phyloP scores from a whole-genome alignment of 495 filamentous ascomycete species.

The Podospora australis region DNA sequence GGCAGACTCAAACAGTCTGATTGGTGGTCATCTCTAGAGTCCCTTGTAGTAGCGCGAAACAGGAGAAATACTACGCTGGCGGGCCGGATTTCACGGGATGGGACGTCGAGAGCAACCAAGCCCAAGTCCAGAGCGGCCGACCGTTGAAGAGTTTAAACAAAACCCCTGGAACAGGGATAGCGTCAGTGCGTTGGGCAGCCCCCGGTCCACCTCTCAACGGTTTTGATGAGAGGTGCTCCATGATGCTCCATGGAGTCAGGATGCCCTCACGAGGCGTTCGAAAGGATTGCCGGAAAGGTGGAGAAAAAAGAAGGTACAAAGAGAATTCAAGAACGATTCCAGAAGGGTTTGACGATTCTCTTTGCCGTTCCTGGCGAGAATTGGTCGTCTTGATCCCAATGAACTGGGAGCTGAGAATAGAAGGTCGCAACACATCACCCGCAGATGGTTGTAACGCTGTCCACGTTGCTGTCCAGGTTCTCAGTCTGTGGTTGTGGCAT shows the following conservation, averaged over 20 bases:
- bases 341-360: no score
- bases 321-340: no score
- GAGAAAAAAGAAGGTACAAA: background rate
- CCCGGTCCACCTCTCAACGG: no score
- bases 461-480: conserved; percentile 4
- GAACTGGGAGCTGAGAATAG: no score
- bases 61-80: conserved; percentile 20
- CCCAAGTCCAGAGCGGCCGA: background rate
- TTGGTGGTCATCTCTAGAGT: conserved; percentile 12
- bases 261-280: no score
- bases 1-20: conserved; percentile 9
- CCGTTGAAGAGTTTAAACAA: conserved; percentile 4
- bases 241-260: no score
- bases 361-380: no score
- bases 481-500: no score
- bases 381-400: no score
- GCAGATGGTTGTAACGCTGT: background rate
- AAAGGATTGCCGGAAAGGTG: background rate
- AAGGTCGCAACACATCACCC: background rate
- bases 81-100: background rate
- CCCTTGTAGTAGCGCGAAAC: conserved; percentile 25
- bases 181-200: no score
- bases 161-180: no score
- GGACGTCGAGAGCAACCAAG: background rate
- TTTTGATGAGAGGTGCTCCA: no score